Evolutionary conservation across 257 asterid genomes (phyloP).

Genomic region (Nicotiana tabacum): DNA sequence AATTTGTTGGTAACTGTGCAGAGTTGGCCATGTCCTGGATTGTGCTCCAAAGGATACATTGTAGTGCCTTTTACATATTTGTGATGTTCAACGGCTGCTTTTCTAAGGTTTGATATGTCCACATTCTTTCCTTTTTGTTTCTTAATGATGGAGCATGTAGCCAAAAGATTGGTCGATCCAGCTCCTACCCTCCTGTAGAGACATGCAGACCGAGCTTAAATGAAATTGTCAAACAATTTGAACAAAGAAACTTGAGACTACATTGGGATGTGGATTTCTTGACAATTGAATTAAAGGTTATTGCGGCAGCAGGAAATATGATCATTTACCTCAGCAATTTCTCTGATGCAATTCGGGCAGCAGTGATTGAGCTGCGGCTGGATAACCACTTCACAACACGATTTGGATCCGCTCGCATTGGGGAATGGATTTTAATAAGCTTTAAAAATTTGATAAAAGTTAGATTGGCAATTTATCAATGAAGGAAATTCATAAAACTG

Average conservation of each 20-base stretch:
- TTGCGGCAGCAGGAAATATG: background rate
- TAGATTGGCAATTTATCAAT: background rate
- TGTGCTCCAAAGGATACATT: conserved; percentile 85
- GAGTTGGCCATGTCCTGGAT: conserved; percentile 74
- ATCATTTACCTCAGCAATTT: conserved; percentile 61
- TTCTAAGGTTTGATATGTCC: conserved; percentile 24
- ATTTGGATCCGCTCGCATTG: conserved; percentile 85
- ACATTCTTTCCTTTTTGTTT: conserved; percentile 33
- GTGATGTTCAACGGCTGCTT: conserved; percentile 54
- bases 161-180: conserved; percentile 64
- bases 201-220: background rate
- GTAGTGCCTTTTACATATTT: conserved; percentile 54
- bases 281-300: background rate
- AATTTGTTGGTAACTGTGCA: conserved; percentile 54
- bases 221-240: background rate
- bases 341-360: conserved; percentile 81
- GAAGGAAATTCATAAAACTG: background rate
- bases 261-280: background rate
- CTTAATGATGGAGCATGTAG: conserved; percentile 59
- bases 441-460: conserved; percentile 15
- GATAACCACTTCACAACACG: conserved; percentile 78
- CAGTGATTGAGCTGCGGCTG: conserved; percentile 49
- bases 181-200: conserved; percentile 68
- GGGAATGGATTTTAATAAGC: conserved; percentile 94
- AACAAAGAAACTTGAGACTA: background rate